A percentile compares a stretch with the other conserved stretches of the same genome.
phyloP scores from a whole-genome alignment of 768 basidiomycete genomes.

The Psilocybe cubensis region DNA sequence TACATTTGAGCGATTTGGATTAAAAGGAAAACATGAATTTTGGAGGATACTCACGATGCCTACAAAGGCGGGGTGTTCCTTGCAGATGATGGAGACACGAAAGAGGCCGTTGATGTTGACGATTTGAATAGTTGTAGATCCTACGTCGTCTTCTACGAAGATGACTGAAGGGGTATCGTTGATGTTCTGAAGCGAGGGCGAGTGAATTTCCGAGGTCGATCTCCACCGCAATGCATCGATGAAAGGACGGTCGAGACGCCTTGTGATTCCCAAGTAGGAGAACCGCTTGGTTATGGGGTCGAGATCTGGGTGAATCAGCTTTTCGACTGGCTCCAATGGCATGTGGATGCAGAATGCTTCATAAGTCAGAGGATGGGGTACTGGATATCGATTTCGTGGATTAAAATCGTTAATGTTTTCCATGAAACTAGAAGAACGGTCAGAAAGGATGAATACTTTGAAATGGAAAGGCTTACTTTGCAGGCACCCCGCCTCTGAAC shows the following conservation, averaged over 20 bases:
- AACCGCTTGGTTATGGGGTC: constrained; percentile 7
- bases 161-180: constrained; percentile 19
- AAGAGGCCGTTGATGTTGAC: constrained; percentile 13
- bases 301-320: constrained; percentile 21
- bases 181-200: constrained; percentile 32
- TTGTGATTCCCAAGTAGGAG: constrained; percentile 4
- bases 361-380: constrained; percentile 19
- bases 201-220: constrained; percentile 32
- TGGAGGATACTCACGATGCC: constrained; percentile 14
- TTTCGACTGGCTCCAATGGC: constrained; percentile 25
- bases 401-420: constrained; percentile 41
- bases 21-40: background rate
- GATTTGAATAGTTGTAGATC: constrained; percentile 14
- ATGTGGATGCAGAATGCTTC: constrained; percentile 25
- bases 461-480: constrained; percentile 16
- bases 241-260: constrained; percentile 13
- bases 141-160: constrained; percentile 15
- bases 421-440: background rate
- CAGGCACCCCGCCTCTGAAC: constrained; percentile 28
- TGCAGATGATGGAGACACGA: constrained; percentile 35
- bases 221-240: constrained; percentile 44
- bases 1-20: constrained; percentile 5
- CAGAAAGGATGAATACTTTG: background rate
- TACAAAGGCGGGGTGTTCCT: constrained; percentile 26
- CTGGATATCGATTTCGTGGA: constrained; percentile 30